Evolutionary conservation across 2,329 filamentous ascomycete genomes (phyloP), one percentile per base, ranked within the genome.

Genomic region (Ophiostoma tasmaniense): DNA sequence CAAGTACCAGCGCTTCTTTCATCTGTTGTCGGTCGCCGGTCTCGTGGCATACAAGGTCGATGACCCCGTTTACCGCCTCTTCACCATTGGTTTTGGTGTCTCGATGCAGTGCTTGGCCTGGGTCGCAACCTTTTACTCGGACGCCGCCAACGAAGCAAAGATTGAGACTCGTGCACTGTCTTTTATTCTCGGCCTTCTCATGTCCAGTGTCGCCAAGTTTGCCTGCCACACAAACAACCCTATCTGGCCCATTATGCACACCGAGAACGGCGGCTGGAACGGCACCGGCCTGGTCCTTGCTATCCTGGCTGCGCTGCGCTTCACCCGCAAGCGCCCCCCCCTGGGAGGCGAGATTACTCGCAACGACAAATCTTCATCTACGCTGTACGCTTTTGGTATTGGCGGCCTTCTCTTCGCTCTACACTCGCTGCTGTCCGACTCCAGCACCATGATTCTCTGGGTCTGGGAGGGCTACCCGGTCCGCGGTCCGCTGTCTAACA

Each of bases 371-470:
- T 50, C 68, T 14, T 68, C 68, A 1, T 35, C 68, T 1, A 13
- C 68, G 14, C 82, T 96, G 61, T 87, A 92, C 37, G 90, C 89
- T 11, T 79, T 95, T 66, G 92, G 95, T 70, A 79, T 98, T 68
- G 93, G 87, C 30, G 94, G 93, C 37, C 79, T 97, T 8, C 84
- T 97, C 76, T 99, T 99, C 75, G 91, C 86, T 5, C 84, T 98
- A 75, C 95, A 98, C 77, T 97, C 93, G 0, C 83, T 99, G 11
- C 85, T 99, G 13, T 97, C 95, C 0, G 95, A 99, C 77, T 96
- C 93, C 0, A 98, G 95, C 81, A 99, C 95, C 68, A 98, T 99
- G 93, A 97, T 98, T 70, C 84, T 93, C 20, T 99, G 95, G 95
- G 92, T 92, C 2, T 99, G 95, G 95, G 93, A 97, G 74, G 95